Conservation (phyloP, 257 asterid genomes). For the Solanum ahanhuiri region DNA sequence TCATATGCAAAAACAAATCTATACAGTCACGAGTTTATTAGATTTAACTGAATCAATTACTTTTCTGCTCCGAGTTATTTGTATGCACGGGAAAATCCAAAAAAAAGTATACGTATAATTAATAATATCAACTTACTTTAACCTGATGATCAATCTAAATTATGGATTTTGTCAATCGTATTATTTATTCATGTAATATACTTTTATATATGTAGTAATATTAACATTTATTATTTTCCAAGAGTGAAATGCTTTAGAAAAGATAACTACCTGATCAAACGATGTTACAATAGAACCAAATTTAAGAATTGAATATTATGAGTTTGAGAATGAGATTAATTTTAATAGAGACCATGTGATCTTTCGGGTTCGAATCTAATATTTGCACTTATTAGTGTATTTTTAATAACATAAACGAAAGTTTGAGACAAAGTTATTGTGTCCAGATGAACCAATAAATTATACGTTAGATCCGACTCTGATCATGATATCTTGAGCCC, state of each 20-base stretch:
- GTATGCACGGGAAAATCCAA: background rate
- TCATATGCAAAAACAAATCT: background rate
- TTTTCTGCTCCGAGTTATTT: background rate
- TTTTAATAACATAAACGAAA: too few species aligned
- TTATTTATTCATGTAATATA: background rate
- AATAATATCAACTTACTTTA: background rate
- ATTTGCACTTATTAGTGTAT: background rate
- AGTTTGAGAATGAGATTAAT: background rate
- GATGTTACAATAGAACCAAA: background rate
- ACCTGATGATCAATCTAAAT: background rate
- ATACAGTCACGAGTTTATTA: too few species aligned
- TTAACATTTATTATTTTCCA: background rate
- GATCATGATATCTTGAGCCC: background rate
- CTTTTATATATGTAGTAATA: background rate
- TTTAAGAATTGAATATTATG: too few species aligned
- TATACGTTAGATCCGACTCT: background rate
- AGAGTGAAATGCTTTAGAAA: background rate
- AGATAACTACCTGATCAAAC: background rate
- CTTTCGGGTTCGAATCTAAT: background rate
- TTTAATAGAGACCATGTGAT: too few species aligned
- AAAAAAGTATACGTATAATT: background rate
- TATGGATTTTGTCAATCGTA: background rate
- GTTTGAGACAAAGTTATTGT: too few species aligned
- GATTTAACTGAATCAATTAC: background rate
- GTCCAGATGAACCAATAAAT: too few species aligned